Percentiles rank a stretch among this genome's conserved stretches.
Evolutionary conservation across 192 early-diverging fungal species (phyloP).

Genomic region (Dissophora ornata): DNA sequence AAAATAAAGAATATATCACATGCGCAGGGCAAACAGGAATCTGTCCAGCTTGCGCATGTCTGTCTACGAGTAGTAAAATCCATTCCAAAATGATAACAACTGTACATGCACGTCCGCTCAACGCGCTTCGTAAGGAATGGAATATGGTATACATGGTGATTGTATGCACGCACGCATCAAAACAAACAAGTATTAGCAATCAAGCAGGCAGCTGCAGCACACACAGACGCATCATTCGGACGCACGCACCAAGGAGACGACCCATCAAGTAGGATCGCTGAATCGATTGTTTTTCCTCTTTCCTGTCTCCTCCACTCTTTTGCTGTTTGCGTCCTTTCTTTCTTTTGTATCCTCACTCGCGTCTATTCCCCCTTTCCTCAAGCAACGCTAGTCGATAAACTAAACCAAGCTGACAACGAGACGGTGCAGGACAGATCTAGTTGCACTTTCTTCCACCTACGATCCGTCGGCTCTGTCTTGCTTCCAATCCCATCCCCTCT

Average conservation of each 20-base stretch:
- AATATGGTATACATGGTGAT: slow-evolving; percentile 38
- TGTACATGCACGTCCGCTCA: neutral
- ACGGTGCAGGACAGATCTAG: too few species aligned
- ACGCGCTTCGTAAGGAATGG: slow-evolving; percentile 17
- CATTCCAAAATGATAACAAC: neutral
- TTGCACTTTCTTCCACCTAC: too few species aligned
- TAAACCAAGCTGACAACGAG: too few species aligned
- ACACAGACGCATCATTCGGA: too few species aligned
- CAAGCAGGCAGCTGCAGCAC: neutral
- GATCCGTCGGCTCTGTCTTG: too few species aligned
- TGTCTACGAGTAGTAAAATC: neutral
- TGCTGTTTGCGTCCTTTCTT: neutral
- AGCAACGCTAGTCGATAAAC: too few species aligned
- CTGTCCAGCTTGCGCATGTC: too few species aligned
- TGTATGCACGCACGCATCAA: neutral
- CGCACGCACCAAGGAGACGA: too few species aligned
- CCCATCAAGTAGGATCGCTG: too few species aligned
- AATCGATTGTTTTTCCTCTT: slow-evolving; percentile 8
- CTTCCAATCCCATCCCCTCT: neutral
- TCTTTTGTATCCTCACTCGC: too few species aligned
- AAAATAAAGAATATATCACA: slow-evolving; percentile 3
- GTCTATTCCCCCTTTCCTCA: too few species aligned
- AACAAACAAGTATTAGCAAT: neutral
- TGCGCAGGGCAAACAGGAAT: slow-evolving; percentile 11
- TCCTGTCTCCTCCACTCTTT: neutral